phyloP scores from a whole-genome alignment of 2,329 filamentous ascomycete genomes.

The Domatiomyces catenatus region DNA sequence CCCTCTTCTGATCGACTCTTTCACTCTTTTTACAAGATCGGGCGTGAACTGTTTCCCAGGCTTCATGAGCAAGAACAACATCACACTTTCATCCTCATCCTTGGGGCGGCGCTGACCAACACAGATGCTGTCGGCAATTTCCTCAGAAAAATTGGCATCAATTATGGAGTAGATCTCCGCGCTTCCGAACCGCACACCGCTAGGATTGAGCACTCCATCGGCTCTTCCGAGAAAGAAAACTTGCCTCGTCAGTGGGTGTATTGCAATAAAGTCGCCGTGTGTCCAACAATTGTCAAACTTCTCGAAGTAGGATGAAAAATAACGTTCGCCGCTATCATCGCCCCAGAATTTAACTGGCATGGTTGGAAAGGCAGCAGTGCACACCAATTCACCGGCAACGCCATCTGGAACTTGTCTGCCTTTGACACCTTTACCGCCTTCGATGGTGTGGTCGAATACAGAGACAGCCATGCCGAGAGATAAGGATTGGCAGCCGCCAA shows the following conservation, averaged over 20 bases:
- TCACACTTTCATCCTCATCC: conserved; percentile 43
- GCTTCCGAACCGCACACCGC: conserved; percentile 78
- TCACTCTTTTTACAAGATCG: conserved; percentile 43
- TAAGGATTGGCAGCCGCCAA: conserved; percentile 41
- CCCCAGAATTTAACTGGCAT: conserved; percentile 53
- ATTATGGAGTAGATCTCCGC: conserved; percentile 96
- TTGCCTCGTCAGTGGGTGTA: conserved; percentile 52
- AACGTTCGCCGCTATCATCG: conserved; percentile 39
- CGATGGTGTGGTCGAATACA: conserved; percentile 42
- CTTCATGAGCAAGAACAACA: conserved; percentile 46
- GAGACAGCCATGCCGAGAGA: conserved; percentile 39
- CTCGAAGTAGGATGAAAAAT: conserved; percentile 26
- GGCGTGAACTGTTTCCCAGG: conserved; percentile 42
- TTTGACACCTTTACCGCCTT: conserved; percentile 26
- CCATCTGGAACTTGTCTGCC: conserved; percentile 44
- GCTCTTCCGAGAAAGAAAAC: conserved; percentile 54
- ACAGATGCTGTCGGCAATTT: conserved; percentile 58
- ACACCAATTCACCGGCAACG: conserved; percentile 59
- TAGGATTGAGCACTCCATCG: conserved; percentile 46
- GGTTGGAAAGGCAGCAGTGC: conserved; percentile 56
- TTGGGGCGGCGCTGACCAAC: conserved; percentile 57
- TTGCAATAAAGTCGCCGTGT: conserved; percentile 63
- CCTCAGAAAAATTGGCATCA: conserved; percentile 39
- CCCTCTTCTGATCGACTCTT: conserved; percentile 48
- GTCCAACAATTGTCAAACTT: conserved; percentile 49